Percentiles rank a stretch among this genome's conserved stretches.
Evolutionary conservation across 306 rosid species (phyloP).

Genomic region (Inga oerstediana): DNA sequence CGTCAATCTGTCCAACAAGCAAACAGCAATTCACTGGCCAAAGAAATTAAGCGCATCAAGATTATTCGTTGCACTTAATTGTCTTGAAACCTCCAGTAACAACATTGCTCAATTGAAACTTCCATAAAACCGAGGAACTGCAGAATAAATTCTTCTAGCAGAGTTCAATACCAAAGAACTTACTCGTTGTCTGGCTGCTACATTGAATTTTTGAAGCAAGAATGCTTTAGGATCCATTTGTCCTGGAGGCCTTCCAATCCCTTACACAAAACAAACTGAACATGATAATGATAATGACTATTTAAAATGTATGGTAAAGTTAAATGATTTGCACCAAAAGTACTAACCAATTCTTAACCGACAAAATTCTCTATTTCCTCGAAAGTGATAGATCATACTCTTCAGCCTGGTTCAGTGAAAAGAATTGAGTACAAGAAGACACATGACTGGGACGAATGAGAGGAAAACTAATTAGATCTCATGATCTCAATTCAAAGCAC

Average conservation of each 20-base stretch:
- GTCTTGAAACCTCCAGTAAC: conserved; percentile 21
- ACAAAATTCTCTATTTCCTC: conserved; percentile 85
- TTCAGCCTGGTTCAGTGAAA: conserved; percentile 63
- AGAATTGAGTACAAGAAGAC: conserved; percentile 28
- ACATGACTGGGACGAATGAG: conserved; percentile 23
- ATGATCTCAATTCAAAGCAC: conserved; percentile 20
- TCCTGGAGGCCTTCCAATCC: conserved; percentile 93
- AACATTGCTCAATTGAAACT: conserved; percentile 4
- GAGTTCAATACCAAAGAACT: conserved; percentile 37
- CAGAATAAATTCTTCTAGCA: not conserved
- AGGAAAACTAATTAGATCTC: conserved; percentile 27
- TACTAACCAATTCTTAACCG: conserved; percentile 83
- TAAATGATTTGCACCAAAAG: conserved; percentile 8
- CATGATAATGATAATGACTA: not conserved
- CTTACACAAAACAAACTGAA: conserved; percentile 42
- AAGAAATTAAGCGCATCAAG: not conserved
- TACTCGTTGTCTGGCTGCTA: conserved; percentile 77
- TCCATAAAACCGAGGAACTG: conserved; percentile 7
- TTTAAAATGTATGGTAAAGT: not conserved
- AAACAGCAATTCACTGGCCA: not conserved
- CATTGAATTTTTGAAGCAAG: conserved; percentile 84
- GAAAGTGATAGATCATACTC: conserved; percentile 79
- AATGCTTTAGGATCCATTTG: conserved; percentile 99
- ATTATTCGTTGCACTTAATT: conserved; percentile 4
- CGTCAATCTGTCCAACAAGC: conserved; percentile 49